Evolutionary conservation across 1,284 basidiomycete species (phyloP).

Genomic region (Sporisorium iseilematis-ciliati): DNA sequence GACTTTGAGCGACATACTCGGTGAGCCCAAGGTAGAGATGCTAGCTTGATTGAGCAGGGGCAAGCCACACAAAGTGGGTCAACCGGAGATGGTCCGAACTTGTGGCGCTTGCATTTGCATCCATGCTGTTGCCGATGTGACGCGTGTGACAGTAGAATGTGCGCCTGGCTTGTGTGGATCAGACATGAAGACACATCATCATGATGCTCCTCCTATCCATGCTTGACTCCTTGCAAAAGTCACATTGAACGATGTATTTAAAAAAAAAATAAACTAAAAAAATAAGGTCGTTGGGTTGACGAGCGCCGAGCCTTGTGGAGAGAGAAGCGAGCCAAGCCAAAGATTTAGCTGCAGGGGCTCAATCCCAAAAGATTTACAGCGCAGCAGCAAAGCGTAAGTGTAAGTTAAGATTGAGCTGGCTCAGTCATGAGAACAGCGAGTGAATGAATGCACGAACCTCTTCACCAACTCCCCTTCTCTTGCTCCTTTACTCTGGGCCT

Average conservation of each 20-base stretch:
- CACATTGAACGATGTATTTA: background rate
- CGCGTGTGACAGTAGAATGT: background rate
- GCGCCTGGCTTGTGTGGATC: background rate
- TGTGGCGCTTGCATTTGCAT: too few relatives aligned
- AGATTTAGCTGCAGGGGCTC: slow-evolving; percentile 7
- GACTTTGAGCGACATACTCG: background rate
- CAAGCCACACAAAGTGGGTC: background rate
- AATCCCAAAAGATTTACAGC: too few relatives aligned
- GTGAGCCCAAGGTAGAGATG: background rate
- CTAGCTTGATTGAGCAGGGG: background rate
- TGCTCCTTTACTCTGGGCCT: too few relatives aligned
- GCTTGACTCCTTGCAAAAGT: background rate
- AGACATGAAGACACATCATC: background rate
- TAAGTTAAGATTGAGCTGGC: too few relatives aligned
- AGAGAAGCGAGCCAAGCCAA: background rate
- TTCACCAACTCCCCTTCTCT: too few relatives aligned
- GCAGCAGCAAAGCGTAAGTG: too few relatives aligned
- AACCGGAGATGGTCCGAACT: background rate
- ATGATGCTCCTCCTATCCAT: background rate
- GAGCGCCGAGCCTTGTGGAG: background rate
- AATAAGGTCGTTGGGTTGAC: background rate
- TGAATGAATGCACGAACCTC: too few relatives aligned
- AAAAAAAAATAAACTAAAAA: background rate
- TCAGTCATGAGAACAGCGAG: too few relatives aligned
- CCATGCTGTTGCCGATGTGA: too few relatives aligned